A percentile compares a stretch with the other conserved stretches of the same genome.
Evolutionary conservation across 2,329 filamentous ascomycete genomes (phyloP).

Genomic region (Alternaria ethzedia): DNA sequence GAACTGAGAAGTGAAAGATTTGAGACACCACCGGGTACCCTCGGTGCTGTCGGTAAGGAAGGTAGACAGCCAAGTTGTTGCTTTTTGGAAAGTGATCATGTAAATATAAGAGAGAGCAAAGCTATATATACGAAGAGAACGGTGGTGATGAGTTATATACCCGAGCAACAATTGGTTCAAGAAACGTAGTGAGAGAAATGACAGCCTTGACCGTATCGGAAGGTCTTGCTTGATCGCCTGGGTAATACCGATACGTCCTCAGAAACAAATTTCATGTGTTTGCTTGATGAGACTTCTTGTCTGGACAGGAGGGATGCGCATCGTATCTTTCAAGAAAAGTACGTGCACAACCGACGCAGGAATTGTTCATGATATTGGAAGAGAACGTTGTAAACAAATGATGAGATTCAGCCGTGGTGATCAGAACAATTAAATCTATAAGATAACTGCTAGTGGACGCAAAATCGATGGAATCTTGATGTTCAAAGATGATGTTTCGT

Average conservation of each 20-base stretch:
- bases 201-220: background rate
- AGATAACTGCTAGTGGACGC: background rate
- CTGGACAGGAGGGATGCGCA: background rate
- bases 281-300: background rate
- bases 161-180: background rate
- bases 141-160: background rate
- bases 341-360: background rate
- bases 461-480: background rate
- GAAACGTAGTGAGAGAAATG: background rate
- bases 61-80: background rate
- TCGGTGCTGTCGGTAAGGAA: background rate
- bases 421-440: background rate
- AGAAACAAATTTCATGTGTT: background rate
- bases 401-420: background rate
- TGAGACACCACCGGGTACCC: background rate
- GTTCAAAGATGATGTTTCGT: background rate
- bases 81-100: background rate
- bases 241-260: background rate
- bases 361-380: background rate
- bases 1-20: conserved; percentile 5
- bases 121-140: background rate
- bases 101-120: background rate
- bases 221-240: background rate
- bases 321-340: background rate
- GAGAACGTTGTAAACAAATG: background rate